Conservation (phyloP, 1,284 basidiomycete species). For the Ganoderma sinense region DNA sequence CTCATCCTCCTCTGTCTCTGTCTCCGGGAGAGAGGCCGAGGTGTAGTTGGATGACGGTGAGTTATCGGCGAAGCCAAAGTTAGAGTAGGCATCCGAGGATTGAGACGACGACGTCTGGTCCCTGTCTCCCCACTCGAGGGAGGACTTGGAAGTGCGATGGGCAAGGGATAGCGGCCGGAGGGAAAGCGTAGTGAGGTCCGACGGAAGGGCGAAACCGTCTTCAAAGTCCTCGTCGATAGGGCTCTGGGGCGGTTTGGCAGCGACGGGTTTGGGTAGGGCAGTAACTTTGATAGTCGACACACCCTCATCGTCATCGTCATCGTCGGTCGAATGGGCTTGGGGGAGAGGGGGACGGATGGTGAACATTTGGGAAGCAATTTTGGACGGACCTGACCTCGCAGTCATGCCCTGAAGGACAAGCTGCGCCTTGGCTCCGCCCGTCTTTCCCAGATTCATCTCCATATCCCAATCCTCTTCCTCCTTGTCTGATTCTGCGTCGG, state of each 20-base stretch:
- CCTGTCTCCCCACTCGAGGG: slow-evolving; percentile 84
- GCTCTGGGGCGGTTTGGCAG: slow-evolving; percentile 29
- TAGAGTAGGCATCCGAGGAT: slow-evolving; percentile 83
- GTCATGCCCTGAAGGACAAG: slow-evolving; percentile 47
- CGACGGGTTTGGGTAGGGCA: slow-evolving; percentile 52
- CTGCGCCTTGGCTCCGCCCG: slow-evolving; percentile 59
- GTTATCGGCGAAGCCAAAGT: slow-evolving; percentile 74
- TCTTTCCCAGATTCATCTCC: slow-evolving; percentile 72
- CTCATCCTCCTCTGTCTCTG: slow-evolving; percentile 72
- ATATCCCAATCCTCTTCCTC: slow-evolving; percentile 80
- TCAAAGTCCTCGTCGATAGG: slow-evolving; percentile 45
- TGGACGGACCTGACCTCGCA: slow-evolving; percentile 38
- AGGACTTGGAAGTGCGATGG: slow-evolving; percentile 79
- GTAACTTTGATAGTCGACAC: slow-evolving; percentile 81
- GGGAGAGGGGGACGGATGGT: slow-evolving; percentile 69
- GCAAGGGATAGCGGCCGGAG: slow-evolving; percentile 74
- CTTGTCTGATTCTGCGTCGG: slow-evolving; percentile 63
- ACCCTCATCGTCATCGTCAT: slow-evolving; percentile 74
- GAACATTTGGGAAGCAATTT: slow-evolving; percentile 51
- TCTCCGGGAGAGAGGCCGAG: slow-evolving; percentile 69
- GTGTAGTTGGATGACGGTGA: slow-evolving; percentile 77
- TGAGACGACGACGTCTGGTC: slow-evolving; percentile 83
- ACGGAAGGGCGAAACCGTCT: slow-evolving; percentile 75
- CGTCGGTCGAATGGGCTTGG: slow-evolving; percentile 58
- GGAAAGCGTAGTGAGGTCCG: slow-evolving; percentile 78